Evolutionary conservation across 2,329 filamentous ascomycete genomes (phyloP), one percentile per base, ranked within the genome.

Genomic region (Phaeoacremonium minimum): DNA sequence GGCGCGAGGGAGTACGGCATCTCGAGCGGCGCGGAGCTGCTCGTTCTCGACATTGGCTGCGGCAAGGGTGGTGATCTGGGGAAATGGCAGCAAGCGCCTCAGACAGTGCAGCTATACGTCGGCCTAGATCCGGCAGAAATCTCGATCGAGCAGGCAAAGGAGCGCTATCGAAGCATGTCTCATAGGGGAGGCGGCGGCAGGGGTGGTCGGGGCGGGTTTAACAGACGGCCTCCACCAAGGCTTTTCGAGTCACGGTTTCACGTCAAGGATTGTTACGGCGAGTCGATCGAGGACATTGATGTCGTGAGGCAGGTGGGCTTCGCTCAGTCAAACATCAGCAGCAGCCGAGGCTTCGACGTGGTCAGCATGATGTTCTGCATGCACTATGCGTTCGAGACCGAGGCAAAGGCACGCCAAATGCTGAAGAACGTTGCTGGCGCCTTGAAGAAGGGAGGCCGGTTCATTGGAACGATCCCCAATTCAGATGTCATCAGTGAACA

Each of bases 361-460:
- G 91, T 98, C 45, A 89, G 85, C 55, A 95, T 95, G 79, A 98
- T 98, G 93, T 98, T 98, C 61, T 94, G 89, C 53, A 93, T 98
- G 81, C 93, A 98, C 65, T 98, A 98, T 59, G 90, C 93, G 6
- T 98, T 97, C 50, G 93, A 97, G 67, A 87, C 73, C 35, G 91
- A 98, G 60, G 77, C 80, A 32, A 94, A 95, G 60, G 88, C 91
- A 3, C 80, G 88, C 30, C 86, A 80, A 44, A 97, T 98, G 93
- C 73, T 98, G 38, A 78, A 82, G 52, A 98, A 98, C 54, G 91
- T 98, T 4, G 84, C 93, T 0, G 86, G 89, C 1, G 78, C 86
- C 3, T 63, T 98, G 52, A 95, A 91, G 60, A 96, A 97, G 57
- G 93, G 93, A 16, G 93, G 93, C 2, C 81, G 89, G 26, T 94